Evolutionary conservation across 805 yeast genomes (phyloP), one percentile per base, ranked within the genome.

Genomic region (Zygosaccharomyces lentus): DNA sequence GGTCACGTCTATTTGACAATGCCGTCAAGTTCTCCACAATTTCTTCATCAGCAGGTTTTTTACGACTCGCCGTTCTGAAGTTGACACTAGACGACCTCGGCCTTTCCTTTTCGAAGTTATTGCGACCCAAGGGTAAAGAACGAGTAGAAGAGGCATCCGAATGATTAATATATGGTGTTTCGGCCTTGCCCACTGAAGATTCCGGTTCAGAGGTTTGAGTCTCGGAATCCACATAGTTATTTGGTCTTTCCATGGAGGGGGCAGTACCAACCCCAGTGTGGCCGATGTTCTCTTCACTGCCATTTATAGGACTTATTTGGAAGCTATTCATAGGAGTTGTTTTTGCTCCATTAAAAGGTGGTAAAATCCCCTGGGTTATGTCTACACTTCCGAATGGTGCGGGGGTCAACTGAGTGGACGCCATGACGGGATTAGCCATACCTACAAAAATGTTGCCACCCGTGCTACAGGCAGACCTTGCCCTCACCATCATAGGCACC

Each of bases 181-280:
- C 4, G 9, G 21, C 12, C 10, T 26, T 31, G 13, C 13, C 26
- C 5, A 16, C 9, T 12, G 21, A 7, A 9, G 35, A 16, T 26
- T 34, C 46, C n/a, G 38, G 9, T 6, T 47, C 53, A 23, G 47
- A 42, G 5, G 59, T 55, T 37, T 55, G 59, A 4, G 56, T 55
- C 15, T 48, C 55, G 2, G 53, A 46, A 44, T 55, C 53, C 9
- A 52, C 50, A 31, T 54, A 53, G 15, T 37, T 42, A 15, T 27
- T 13, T 9, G 51, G 51, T 13, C 42, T 15, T 23, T 42, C 54
- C 9, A 16, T 27, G 6, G 34, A 32, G 7, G 43, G 19, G 3
- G 49, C 49, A 8, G 40, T 37, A 46, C 46, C 48, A 12, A 46
- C 35, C 1, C 51, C 37, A 16, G 51, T 53, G 9, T 43, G 35